Conservation (phyloP, 495 filamentous ascomycete species). For the Margaritispora aquatica region DNA sequence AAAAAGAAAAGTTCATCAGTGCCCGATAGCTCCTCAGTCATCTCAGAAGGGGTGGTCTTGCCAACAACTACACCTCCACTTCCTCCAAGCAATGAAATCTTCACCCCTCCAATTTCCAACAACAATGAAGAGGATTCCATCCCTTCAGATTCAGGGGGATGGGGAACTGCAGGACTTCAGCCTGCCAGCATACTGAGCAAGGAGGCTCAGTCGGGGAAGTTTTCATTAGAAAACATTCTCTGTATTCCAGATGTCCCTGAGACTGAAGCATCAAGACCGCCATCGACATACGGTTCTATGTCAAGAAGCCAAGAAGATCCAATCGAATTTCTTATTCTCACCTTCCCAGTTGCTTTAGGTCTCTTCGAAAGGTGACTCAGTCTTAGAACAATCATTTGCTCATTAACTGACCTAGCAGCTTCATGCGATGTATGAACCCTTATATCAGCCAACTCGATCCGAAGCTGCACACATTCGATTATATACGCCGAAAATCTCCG, state of each 20-base stretch:
- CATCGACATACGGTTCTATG: background rate
- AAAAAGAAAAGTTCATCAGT: background rate
- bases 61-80: too few species aligned
- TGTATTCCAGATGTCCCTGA: constrained; percentile 1
- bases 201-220: constrained; percentile 21
- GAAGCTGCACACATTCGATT: constrained; percentile 20
- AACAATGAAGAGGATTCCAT: too few species aligned
- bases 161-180: background rate
- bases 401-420: constrained; percentile 15
- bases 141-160: background rate
- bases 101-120: too few species aligned
- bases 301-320: constrained; percentile 5
- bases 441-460: constrained; percentile 25
- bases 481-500: constrained; percentile 21
- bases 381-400: background rate
- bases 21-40: too few species aligned
- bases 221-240: constrained; percentile 22
- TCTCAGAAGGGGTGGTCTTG: too few species aligned
- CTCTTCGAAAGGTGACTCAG: constrained; percentile 20
- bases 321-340: constrained; percentile 6
- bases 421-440: constrained; percentile 22
- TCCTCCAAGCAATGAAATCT: too few species aligned
- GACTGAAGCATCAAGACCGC: background rate
- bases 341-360: constrained; percentile 15
- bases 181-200: constrained; percentile 3